Evolutionary conservation across 2,329 filamentous ascomycete species (phyloP), one percentile per base, ranked within the genome.

Genomic region (Colletotrichum lindemuthianum): DNA sequence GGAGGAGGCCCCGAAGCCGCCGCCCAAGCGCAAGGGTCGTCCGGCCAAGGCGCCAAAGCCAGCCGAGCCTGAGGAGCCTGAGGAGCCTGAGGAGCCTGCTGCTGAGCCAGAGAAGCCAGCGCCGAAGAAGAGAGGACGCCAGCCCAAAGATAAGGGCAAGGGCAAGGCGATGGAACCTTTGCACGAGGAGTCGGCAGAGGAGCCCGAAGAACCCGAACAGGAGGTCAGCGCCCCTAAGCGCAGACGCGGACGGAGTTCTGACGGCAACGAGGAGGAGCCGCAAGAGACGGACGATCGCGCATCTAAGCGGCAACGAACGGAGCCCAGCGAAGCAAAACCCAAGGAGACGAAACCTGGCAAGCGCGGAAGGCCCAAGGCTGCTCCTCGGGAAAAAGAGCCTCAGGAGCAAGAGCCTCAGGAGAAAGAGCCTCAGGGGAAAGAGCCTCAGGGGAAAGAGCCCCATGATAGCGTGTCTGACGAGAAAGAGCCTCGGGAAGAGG

Each of bases 281-380:
- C 15, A 60, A n/a, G 61, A 67, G 43, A 60, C 37, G 15, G 65
- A 68, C 32, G 63, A 66, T 10, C 66, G 53, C n/a, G 47, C 66
- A 11, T 43, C 59, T 61, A 70, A 67, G 60, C 61, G 64, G 41
- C 60, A 56, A 40, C 66, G 76, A 39, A 60, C 65, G 24, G 58
- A 69, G 43, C 24, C 59, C 33, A 51, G 68, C 47, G 36, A 50
- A 12, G 15, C 48, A 52, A 58, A 47, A 13, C 54, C 59, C 33
- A 49, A 68, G 48, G 36, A 51, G 13, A 15, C 48, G 49, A 58
- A 47, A 12, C 56, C 64, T 8, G 63, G 64, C n/a, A 71, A 68
- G 39, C 69, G 65, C 51, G 71, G 69, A 24, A 69, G 69, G 39
- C 67, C 70, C 36, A 77, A 70, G 65, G 59, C 61, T n/a, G 37